Base-by-base conservation (phyloP, 192 early-diverging fungal species). In the Coemansia asiatica region DNA sequence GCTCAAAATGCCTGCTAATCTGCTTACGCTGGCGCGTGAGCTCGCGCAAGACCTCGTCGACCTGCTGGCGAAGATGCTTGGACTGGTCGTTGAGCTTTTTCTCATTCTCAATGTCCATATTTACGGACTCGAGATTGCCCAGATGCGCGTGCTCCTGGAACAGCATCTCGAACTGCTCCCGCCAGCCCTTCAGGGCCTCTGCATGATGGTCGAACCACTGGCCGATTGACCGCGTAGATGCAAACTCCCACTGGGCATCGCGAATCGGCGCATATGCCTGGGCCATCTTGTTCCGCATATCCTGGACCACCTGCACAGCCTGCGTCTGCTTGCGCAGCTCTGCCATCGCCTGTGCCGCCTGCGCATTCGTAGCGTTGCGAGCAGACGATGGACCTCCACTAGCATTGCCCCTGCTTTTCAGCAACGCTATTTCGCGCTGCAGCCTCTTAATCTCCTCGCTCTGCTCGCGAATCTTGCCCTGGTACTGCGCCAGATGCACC, bases 401-500 rank as follows among this genome's bases (percentile, higher is more conserved):
- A 13, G 38, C 16, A 18, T 25, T 36, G n/a, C 57, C n/a, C 23
- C 53, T 48, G 25, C 27, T 68, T 19, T 61, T 54, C 25, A 77
- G 58, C 27, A 50, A 19, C 5, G 78, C 71, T 19, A 79, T 65
- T 64, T 83, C 79, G 28, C 64, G 54, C 66, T 84, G 85, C 48
- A 88, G 72, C n/a, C 84, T 61, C 49, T 65, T 74, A 44, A 88
- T 86, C 54, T 86, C 83, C 55, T 85, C 79, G 33, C 83, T 75
- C 72, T 87, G 82, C 63, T 88, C 86, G 54, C 83, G 81, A 59
- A 87, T 87, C 55, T 74, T 83, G 56, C 79, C 79, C 56, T 84
- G 83, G 72, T 87, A 89, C 67, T 89, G 83, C 13, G 85, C 82
- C 61, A 89, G 59, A 61, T 86, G 86, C 29, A 84, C 76, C 57